A percentile compares a stretch with the other conserved stretches of the same genome.
These are phyloP conservation scores for Firmiana major DNA, from an alignment of 345 rosid species.

Conservation along the genomic window DNA sequence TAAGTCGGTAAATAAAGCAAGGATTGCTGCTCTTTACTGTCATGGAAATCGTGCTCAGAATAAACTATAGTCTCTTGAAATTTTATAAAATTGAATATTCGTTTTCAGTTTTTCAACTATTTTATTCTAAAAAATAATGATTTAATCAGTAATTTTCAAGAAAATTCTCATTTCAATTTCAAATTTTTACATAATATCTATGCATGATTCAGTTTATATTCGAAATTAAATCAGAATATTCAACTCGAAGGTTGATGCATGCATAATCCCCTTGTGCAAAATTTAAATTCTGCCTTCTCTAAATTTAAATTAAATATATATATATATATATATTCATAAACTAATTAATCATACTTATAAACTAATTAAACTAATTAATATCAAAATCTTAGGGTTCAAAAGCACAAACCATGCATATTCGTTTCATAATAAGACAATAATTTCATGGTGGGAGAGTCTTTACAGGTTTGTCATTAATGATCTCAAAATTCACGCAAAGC, in stretches of 20 bases:
- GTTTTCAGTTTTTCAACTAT: not conserved
- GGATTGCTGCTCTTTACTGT: not conserved
- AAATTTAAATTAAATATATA: too few relatives aligned
- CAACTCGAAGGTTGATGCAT: too few relatives aligned
- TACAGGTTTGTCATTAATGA: constrained; percentile 13
- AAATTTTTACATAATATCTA: too few relatives aligned
- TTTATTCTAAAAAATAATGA: not conserved
- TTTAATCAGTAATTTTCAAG: not conserved
- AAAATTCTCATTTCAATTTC: not conserved
- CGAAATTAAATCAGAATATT: too few relatives aligned
- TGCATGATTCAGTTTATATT: too few relatives aligned
- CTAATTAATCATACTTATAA: too few relatives aligned
- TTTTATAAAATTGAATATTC: not conserved
- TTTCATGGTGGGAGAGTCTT: constrained; percentile 13
- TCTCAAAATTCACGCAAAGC: constrained; percentile 12
- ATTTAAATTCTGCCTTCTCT: too few relatives aligned
- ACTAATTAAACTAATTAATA: not conserved
- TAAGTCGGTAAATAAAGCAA: not conserved
- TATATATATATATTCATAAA: too few relatives aligned
- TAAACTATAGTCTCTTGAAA: not conserved
- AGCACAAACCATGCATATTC: not conserved
- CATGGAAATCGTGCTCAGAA: not conserved
- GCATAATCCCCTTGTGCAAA: too few relatives aligned
- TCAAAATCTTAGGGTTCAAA: not conserved
- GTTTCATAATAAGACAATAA: constrained; percentile 6